Evolutionary conservation across 495 filamentous ascomycete species (phyloP), one percentile per base, ranked within the genome.

Genomic region (Penicillium ucsense): DNA sequence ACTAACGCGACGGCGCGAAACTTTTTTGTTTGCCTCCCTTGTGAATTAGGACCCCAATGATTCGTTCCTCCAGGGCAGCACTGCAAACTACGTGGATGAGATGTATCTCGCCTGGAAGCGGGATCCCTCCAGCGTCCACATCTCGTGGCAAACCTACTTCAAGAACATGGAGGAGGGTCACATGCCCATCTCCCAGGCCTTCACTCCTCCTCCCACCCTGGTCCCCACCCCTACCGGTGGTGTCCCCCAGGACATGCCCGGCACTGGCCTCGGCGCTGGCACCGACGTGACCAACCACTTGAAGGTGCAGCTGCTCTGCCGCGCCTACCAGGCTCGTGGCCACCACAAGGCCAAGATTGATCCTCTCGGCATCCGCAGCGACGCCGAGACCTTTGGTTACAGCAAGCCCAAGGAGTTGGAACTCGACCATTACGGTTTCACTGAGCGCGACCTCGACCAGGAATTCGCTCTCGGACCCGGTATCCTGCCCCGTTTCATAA

Each of bases 101-200:
- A 98, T 98, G 92, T 98, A 98, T 69, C 68, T 98, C 68, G 80
- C 86, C 56, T 98, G 92, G 92, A 95, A 91, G 73, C 76, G 84
- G 50, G 88, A 98, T 58, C 89, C 94, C 12, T 78, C 81, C 54
- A 94, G 86, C 67, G 92, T 98, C 38, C 92, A 98, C 70, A 76
- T 95, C 58, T 98, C 92, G 64, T 98, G 92, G 92, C 92, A 96
- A 73, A 85, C 91, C 54, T 98, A 98, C 81, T 98, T 98, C 79
- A 84, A 81, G 64, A 98, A 98, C 71, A 95, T 98, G 89, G 92
- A 98, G 72, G 83, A 81, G 49, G 92, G 94, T 65, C 87, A 91
- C 55, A 96, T 97, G 85, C 92, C 89, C 59, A 87, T 91, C 66
- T 91, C 90, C 42, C 85, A 94, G 66, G 92, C 92, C 54, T 98